These are phyloP conservation scores for Trypanosoma platydactyli DNA, from an alignment of 208 protist genomes.

Conservation along the genomic window DNA sequence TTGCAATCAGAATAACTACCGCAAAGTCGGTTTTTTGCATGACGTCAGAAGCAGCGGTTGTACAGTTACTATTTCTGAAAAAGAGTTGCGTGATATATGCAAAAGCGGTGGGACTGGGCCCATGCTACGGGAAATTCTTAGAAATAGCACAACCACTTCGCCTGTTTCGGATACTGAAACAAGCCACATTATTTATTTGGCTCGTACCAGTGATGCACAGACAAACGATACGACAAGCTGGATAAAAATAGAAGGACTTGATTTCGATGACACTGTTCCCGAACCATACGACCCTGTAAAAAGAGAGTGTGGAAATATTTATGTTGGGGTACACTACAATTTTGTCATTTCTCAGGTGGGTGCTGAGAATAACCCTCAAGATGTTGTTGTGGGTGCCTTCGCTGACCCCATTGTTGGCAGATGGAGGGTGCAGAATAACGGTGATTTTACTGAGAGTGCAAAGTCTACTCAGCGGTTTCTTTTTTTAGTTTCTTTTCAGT, in stretches of 20 bases:
- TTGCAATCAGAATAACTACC: slow-evolving; percentile 34
- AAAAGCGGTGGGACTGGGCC: slow-evolving; percentile 29
- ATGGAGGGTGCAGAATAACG: slow-evolving; percentile 57
- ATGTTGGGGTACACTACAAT: slow-evolving; percentile 61
- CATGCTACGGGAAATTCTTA: slow-evolving; percentile 40
- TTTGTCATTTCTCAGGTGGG: slow-evolving; percentile 73
- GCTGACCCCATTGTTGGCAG: slow-evolving; percentile 46
- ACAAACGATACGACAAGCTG: slow-evolving; percentile 73
- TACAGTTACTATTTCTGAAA: slow-evolving; percentile 39
- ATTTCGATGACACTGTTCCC: slow-evolving; percentile 23
- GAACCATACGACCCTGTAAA: slow-evolving; percentile 42
- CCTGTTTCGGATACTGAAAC: slow-evolving; percentile 10
- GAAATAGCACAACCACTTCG: slow-evolving; percentile 10
- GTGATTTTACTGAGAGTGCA: slow-evolving; percentile 37
- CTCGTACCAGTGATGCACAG: slow-evolving; percentile 67
- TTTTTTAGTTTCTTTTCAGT: slow-evolving; percentile 55
- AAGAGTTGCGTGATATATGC: slow-evolving; percentile 51
- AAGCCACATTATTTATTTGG: slow-evolving; percentile 47
- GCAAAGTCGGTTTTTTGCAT: slow-evolving; percentile 55
- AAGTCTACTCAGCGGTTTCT: slow-evolving; percentile 37
- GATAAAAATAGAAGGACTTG: slow-evolving; percentile 57
- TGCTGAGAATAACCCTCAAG: slow-evolving; percentile 71
- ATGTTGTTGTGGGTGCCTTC: slow-evolving; percentile 75
- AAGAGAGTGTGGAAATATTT: slow-evolving; percentile 55
- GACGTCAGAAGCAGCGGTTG: slow-evolving; percentile 62